These are phyloP conservation scores for Colletotrichum zoysiae DNA, from an alignment of 2,329 filamentous ascomycete species.

Conservation along the genomic window DNA sequence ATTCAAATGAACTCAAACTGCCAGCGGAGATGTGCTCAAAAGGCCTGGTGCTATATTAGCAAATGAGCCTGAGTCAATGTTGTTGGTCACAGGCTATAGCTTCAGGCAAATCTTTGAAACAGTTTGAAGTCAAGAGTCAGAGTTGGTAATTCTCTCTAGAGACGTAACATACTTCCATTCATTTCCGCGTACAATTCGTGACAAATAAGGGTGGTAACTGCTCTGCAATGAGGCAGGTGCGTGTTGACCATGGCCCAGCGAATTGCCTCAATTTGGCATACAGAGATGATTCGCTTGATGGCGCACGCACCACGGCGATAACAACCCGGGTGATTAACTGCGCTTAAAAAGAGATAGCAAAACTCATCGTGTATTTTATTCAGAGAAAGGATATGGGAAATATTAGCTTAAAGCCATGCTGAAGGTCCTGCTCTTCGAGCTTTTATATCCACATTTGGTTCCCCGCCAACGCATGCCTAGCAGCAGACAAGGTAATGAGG, in stretches of 20 bases:
- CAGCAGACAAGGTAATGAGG: no score
- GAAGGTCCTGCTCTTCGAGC: background rate
- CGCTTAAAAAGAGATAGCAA: background rate
- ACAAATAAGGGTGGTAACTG: slow-evolving; percentile 42
- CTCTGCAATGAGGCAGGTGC: slow-evolving; percentile 45
- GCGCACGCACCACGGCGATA: background rate
- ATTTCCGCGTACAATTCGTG: slow-evolving; percentile 47
- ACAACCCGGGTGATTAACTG: background rate
- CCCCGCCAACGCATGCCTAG: background rate
- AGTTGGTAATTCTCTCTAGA: slow-evolving; percentile 42
- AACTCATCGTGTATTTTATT: background rate
- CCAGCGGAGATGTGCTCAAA: slow-evolving; percentile 62
- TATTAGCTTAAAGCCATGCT: no score
- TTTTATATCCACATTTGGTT: background rate
- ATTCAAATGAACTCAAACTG: slow-evolving; percentile 60
- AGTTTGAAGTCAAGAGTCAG: background rate
- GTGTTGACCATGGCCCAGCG: slow-evolving; percentile 44
- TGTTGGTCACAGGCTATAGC: background rate
- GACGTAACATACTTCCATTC: slow-evolving; percentile 48
- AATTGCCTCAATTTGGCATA: slow-evolving; percentile 44
- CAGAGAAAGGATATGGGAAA: no score
- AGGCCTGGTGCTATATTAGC: slow-evolving; percentile 59
- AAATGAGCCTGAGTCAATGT: slow-evolving; percentile 45
- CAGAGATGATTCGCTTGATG: background rate
- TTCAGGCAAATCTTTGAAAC: background rate